Conservation (phyloP, 1,139 yeast species). For the Lodderomyces jiufengensis region DNA sequence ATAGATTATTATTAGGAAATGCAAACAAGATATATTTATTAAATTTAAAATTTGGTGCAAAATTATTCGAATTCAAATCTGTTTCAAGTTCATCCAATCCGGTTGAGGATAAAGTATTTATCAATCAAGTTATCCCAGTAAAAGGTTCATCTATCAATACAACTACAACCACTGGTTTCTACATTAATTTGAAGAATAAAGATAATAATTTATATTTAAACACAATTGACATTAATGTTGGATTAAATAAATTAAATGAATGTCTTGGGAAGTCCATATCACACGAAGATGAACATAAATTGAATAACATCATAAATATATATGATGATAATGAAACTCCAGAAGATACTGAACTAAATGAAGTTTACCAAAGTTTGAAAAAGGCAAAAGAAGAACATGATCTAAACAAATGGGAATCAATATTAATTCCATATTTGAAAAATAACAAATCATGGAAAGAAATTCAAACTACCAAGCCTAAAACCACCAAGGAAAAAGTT, state of each 20-base stretch:
- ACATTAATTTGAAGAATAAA: conserved; percentile 38
- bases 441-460: conserved; percentile 23
- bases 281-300: conserved; percentile 9
- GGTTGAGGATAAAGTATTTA: conserved; percentile 23
- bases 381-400: conserved; percentile 17
- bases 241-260: conserved; percentile 67
- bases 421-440: conserved; percentile 33
- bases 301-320: conserved; percentile 29
- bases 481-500: conserved; percentile 12
- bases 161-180: conserved; percentile 41
- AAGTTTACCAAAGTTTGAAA: conserved; percentile 23
- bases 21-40: conserved; percentile 38
- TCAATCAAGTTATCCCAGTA: conserved; percentile 38
- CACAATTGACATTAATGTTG: conserved; percentile 56
- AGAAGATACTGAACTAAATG: conserved; percentile 22
- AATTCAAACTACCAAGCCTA: conserved; percentile 16
- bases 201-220: conserved; percentile 44
- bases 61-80: conserved; percentile 34
- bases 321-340: conserved; percentile 23
- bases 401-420: conserved; percentile 28
- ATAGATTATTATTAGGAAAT: conserved; percentile 42
- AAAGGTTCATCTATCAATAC: conserved; percentile 41
- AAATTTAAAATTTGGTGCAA: conserved; percentile 43
- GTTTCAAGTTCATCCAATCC: conserved; percentile 12
- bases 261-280: conserved; percentile 64